Percentiles rank a stretch among this genome's conserved stretches.
These are phyloP conservation scores for Alternaria infectoria DNA, from an alignment of 2,329 filamentous ascomycete species.

Conservation along the genomic window DNA sequence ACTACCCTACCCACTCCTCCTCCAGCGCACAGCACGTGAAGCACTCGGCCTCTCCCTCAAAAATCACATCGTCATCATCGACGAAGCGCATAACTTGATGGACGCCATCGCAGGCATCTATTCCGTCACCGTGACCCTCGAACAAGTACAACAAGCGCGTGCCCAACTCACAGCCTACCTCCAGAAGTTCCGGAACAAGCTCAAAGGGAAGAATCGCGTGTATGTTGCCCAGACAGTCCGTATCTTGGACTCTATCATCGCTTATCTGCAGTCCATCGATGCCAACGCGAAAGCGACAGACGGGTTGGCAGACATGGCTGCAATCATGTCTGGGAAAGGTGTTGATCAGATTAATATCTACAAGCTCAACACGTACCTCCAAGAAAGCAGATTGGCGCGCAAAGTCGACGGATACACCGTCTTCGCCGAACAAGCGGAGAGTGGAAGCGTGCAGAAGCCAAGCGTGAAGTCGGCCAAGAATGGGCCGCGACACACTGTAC, in stretches of 20 bases:
- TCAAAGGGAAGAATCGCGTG: constrained; percentile 89
- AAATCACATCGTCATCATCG: constrained; percentile 89
- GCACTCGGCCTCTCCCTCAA: constrained; percentile 86
- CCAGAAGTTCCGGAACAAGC: constrained; percentile 82
- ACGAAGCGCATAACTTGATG: constrained; percentile 98
- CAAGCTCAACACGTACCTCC: constrained; percentile 84
- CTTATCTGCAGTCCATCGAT: constrained; percentile 67
- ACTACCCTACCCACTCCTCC: constrained; percentile 85
- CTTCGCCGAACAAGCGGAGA: constrained; percentile 61
- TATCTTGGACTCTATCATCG: constrained; percentile 77
- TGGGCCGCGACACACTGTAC: constrained; percentile 49
- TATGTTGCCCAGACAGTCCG: constrained; percentile 89
- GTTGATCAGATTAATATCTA: constrained; percentile 95
- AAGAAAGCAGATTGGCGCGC: constrained; percentile 88
- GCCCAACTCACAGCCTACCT: constrained; percentile 82
- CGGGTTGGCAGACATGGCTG: constrained; percentile 72
- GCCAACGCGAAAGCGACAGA: constrained; percentile 56
- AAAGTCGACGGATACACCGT: constrained; percentile 91
- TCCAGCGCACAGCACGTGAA: constrained; percentile 86
- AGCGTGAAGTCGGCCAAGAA: constrained; percentile 7
- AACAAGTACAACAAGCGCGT: constrained; percentile 74
- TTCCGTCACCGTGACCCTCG: constrained; percentile 75
- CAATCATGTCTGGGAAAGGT: constrained; percentile 80
- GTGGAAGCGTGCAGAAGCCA: constrained; percentile 15
- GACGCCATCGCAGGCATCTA: constrained; percentile 89